A percentile compares a stretch with the other conserved stretches of the same genome.
Evolutionary conservation across 257 asterid species (phyloP).

Genomic region (Striga asiatica): DNA sequence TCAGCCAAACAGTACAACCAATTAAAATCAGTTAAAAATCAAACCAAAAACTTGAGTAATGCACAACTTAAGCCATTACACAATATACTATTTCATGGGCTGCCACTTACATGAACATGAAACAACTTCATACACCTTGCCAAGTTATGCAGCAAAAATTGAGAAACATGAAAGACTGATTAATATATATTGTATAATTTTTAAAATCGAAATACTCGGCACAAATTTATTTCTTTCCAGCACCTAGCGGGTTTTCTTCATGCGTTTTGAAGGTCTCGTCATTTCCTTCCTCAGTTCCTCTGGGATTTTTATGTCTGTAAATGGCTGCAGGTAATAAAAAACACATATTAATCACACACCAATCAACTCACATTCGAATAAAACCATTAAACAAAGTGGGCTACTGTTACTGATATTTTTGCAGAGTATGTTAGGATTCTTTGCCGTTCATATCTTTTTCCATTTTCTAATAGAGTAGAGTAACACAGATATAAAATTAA

Average conservation of each 20-base stretch:
- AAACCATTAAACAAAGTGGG: too few species aligned
- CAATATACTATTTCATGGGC: too few species aligned
- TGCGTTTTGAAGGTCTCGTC: constrained; percentile 51
- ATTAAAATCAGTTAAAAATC: too few species aligned
- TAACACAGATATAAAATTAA: too few species aligned
- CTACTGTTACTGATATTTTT: not conserved
- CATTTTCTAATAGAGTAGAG: too few species aligned
- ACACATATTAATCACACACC: not conserved
- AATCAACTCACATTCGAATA: not conserved
- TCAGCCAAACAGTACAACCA: too few species aligned
- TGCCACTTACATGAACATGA: too few species aligned
- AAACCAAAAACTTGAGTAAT: too few species aligned
- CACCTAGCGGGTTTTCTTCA: constrained; percentile 45
- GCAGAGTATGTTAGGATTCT: not conserved
- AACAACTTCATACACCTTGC: constrained; percentile 1
- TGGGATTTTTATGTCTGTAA: constrained; percentile 30
- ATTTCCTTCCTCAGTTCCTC: constrained; percentile 50
- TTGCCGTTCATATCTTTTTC: not conserved
- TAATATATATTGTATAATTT: not conserved
- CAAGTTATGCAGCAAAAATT: constrained; percentile 1
- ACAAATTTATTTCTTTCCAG: not conserved
- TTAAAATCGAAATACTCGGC: not conserved
- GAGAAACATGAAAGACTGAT: not conserved
- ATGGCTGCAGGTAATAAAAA: constrained; percentile 38
- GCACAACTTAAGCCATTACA: too few species aligned